Conservation (phyloP, 148 eudicot genomes). For the Pharnaceum exiguum region DNA sequence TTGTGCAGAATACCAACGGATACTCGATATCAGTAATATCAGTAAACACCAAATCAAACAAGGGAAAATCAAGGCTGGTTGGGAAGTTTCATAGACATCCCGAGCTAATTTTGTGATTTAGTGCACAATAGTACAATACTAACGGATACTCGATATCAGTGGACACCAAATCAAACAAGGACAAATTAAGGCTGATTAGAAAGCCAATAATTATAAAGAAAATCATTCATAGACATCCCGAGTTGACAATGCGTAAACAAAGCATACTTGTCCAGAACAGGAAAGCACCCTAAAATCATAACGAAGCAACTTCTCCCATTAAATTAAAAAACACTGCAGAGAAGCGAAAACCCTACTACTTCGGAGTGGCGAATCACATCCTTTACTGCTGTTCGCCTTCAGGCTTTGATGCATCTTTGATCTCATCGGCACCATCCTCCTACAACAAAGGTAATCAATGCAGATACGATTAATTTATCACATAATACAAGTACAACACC, state of each 20-base stretch:
- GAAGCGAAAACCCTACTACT: slow-evolving; percentile 25
- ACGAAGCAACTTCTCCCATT: slow-evolving; percentile 28
- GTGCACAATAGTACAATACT: too few relatives aligned
- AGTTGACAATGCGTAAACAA: slow-evolving; percentile 27
- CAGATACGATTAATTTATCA: background rate
- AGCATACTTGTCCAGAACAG: slow-evolving; percentile 25
- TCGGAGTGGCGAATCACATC: slow-evolving; percentile 3
- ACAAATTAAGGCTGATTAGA: too few relatives aligned
- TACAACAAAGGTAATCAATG: slow-evolving; percentile 14
- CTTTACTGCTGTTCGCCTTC: slow-evolving; percentile 43
- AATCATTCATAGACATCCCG: background rate
- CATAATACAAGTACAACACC: background rate
- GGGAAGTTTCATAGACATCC: background rate
- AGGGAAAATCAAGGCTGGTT: too few relatives aligned
- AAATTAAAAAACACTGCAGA: slow-evolving; percentile 35
- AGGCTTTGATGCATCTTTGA: slow-evolving; percentile 51
- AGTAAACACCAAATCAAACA: too few relatives aligned
- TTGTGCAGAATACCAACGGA: too few relatives aligned
- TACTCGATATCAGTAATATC: too few relatives aligned
- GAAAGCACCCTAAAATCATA: slow-evolving; percentile 23
- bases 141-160: too few relatives aligned
- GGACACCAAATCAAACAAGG: too few relatives aligned
- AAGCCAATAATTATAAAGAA: background rate
- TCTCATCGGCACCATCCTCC: slow-evolving; percentile 65
- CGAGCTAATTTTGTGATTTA: too few relatives aligned